A percentile compares a stretch with the other conserved stretches of the same genome.
These are phyloP conservation scores for Speleostelium caveatum DNA, from an alignment of 78 protist species.

Conservation along the genomic window DNA sequence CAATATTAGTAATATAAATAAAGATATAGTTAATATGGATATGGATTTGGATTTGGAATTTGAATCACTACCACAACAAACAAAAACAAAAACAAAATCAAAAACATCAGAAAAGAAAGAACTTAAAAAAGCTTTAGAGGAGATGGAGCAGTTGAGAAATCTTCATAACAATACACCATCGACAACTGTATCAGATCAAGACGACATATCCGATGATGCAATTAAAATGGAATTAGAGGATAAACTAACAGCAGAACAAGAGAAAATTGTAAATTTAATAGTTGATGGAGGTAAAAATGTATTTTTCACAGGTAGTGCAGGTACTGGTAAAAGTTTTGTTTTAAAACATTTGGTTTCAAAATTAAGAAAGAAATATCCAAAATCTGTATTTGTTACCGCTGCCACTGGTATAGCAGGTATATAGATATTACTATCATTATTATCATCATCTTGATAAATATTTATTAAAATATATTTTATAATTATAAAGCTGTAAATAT, in stretches of 20 bases:
- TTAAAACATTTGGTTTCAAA: constrained; percentile 57
- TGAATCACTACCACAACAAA: constrained; percentile 24
- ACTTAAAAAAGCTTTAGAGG: background rate
- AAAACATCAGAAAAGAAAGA: background rate
- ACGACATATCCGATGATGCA: constrained; percentile 7
- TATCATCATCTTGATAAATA: background rate
- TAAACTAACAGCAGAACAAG: constrained; percentile 27
- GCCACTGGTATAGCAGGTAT: constrained; percentile 79
- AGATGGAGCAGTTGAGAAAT: too few relatives aligned
- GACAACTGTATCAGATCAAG: too few relatives aligned
- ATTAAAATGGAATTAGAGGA: constrained; percentile 11
- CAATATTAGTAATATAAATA: background rate
- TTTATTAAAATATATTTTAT: background rate
- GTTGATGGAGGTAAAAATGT: constrained; percentile 75
- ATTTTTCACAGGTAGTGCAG: constrained; percentile 89
- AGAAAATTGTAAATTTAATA: constrained; percentile 42
- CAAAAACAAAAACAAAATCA: background rate
- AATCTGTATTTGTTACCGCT: constrained; percentile 74
- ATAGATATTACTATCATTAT: background rate
- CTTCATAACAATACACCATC: too few relatives aligned
- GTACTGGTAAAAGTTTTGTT: constrained; percentile 89
- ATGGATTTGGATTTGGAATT: constrained; percentile 54
- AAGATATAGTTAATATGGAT: background rate
- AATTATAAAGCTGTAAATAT: constrained; percentile 70
- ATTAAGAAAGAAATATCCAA: constrained; percentile 40